A percentile compares a stretch with the other conserved stretches of the same genome.
Conservation (phyloP, 2,329 filamentous ascomycete species). For the Cladophialophora chaetospira region DNA sequence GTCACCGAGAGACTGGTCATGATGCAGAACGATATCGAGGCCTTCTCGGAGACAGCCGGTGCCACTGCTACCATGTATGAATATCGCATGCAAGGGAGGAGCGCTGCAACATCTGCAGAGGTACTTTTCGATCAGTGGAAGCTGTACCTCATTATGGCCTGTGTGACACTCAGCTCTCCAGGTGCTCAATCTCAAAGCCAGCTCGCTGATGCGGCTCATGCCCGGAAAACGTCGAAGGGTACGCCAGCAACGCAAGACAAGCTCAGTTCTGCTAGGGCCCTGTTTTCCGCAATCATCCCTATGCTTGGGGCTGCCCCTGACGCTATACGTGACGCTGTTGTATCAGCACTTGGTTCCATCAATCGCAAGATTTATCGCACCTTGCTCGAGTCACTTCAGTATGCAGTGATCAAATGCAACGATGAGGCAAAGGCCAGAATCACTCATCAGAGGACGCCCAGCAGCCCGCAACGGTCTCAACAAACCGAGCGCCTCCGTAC, state of each 20-base stretch:
- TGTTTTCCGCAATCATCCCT: conserved; percentile 91
- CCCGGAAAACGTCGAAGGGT: conserved; percentile 75
- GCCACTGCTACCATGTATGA: conserved; percentile 41
- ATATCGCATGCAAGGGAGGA: conserved; percentile 50
- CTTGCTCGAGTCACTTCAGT: conserved; percentile 84
- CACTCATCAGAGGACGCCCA: conserved; percentile 78
- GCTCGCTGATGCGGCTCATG: conserved; percentile 69
- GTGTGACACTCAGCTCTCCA: conserved; percentile 86
- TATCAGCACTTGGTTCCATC: conserved; percentile 88
- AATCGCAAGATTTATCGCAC: conserved; percentile 92
- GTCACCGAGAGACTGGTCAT: conserved; percentile 90
- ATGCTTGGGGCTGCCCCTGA: conserved; percentile 77
- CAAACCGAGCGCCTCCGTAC: conserved; percentile 86
- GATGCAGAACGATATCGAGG: conserved; percentile 83
- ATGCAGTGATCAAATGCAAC: conserved; percentile 80
- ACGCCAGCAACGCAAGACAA: conserved; percentile 60
- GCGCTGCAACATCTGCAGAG: conserved; percentile 73
- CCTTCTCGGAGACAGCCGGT: conserved; percentile 70
- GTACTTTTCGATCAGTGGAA: conserved; percentile 97
- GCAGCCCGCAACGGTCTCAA: conserved; percentile 76
- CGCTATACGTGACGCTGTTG: conserved; percentile 85
- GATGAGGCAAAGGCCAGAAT: conserved; percentile 84
- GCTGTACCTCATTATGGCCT: conserved; percentile 93
- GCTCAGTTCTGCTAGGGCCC: conserved; percentile 80
- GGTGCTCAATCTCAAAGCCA: conserved; percentile 64